Evolutionary conservation across 768 basidiomycete genomes (phyloP), one percentile per base, ranked within the genome.

Genomic region (Hygrocybe punicea): DNA sequence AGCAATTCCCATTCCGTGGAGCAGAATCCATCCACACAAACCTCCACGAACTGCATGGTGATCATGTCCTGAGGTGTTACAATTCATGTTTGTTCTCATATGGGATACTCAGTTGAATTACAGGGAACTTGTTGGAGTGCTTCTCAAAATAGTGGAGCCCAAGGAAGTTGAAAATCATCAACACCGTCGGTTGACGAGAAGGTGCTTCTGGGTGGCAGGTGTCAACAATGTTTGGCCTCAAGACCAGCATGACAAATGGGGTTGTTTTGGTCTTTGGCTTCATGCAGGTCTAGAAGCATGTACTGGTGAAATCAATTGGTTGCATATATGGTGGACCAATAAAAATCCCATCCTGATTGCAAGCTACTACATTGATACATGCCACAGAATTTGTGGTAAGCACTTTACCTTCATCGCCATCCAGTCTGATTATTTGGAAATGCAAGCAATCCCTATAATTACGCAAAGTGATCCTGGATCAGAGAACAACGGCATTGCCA

Each of bases 401-500:
- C 53, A 36, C 5, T 46, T 19, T 1, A 29, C 16, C 16, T n/a
- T 25, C 10, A 16, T 24, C 6, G 23, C 25, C 14, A 6, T 33
- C 48, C 14, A 34, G 16, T 13, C n/a, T 10, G 21, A 50, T n/a
- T 50, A 35, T 23, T 50, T 6, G 29, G 11, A 6, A 2, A 53
- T 29, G 29, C 29, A 29, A 73, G 71, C 34, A 40, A 61, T 78
- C 1, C 74, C 78, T 4, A 54, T 79, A 0, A 53, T 76, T 0
- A 78, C 77, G 0, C 78, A 78, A 53, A 78, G 76, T 55, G 77
- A 80, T 63, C 73, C 65, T 2, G 78, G 78, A 0, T 61, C 67
- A 0, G 77, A 80, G 57, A 81, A 80, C 55, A 71, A 69, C 61
- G 71, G 73, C 2, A 67, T 78, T 44, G 79, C 78, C 8, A 78